Evolutionary conservation across 345 rosid genomes (phyloP), one percentile per base, ranked within the genome.

Genomic region (Gossypium mustelinum): DNA sequence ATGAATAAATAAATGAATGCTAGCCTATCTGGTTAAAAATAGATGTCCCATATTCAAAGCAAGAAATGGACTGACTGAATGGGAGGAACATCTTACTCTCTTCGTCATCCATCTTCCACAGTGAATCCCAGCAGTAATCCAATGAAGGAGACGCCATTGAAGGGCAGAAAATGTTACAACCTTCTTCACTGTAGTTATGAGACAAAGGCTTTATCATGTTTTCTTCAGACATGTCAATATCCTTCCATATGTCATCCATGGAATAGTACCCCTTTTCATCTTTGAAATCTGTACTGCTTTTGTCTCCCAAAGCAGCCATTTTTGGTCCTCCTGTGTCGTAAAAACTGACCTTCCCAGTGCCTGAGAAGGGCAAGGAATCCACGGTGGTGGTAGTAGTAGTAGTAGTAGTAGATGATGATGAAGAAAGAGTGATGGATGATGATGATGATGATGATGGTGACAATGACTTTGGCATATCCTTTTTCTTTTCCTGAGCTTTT

Each of bases 211-310:
- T 85, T 25, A 84, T 82, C 12, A 65, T 81, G 77, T 81, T 82
- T 51, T 85, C 87, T 69, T 77, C 89, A 1, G 92, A 83, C 54
- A 83, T 57, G 74, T 82, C 92, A 69, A 94, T 88, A 73, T 94
- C 98, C 77, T 84, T 87, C 98, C 98, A 94, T 79, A 94, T 82
- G 27, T 94, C 98, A 77, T 95, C 99, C 96, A 91, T 82, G 4
- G 90, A 77, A 73, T 79, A 77, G 72, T 79, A 83, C 29, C 85
- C 89, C 10, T 77, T 87, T 76, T 85, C 93, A 29, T 74, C 87
- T 55, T 87, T 81, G 12, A 70, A 78, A 22, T 79, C 84, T 76
- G 83, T 84, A 20, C 72, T 78, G 72, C 59, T 82, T 62, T 81
- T 78, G n/a, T 68, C 80, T 17, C 45, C 74, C 43, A 79, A 84